These are phyloP conservation scores for Leptographium radiaticola DNA, from an alignment of 2,329 filamentous ascomycete species.

Conservation along the genomic window DNA sequence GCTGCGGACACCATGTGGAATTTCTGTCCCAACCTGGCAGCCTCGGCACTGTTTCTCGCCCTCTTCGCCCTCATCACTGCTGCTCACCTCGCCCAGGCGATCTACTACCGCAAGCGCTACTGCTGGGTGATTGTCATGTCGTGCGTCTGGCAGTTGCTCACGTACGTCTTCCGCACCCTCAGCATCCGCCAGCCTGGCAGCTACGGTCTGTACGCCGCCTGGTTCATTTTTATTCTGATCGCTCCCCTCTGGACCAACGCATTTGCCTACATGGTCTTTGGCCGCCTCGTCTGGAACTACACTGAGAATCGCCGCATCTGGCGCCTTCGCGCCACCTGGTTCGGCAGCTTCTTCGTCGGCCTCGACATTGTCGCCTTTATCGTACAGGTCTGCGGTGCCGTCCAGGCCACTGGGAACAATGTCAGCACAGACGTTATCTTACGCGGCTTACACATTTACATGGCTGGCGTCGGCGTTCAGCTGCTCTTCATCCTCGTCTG, in stretches of 20 bases:
- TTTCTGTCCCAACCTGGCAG: conserved; percentile 6
- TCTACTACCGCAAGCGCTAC: conserved; percentile 4
- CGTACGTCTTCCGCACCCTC: conserved; percentile 11
- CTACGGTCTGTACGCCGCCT: conserved; percentile 17
- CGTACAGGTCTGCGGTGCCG: conserved; percentile 27
- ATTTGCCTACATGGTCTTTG: conserved; percentile 30
- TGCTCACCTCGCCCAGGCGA: conserved; percentile 3
- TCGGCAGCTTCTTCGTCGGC: conserved; percentile 32
- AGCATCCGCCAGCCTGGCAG: conserved; percentile 24
- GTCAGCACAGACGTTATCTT: background rate
- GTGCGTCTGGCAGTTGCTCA: conserved; percentile 20
- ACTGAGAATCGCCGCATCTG: conserved; percentile 20
- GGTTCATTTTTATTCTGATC: conserved; percentile 26
- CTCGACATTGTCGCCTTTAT: conserved; percentile 34
- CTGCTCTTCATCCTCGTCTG: conserved; percentile 23
- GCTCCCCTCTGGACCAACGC: conserved; percentile 32
- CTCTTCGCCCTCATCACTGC: conserved; percentile 1
- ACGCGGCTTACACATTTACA: conserved; percentile 4
- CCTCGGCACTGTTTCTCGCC: conserved; percentile 3
- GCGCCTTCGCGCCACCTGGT: conserved; percentile 18
- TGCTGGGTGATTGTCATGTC: conserved; percentile 27
- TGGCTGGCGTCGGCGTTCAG: conserved; percentile 7
- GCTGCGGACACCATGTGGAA: conserved; percentile 6
- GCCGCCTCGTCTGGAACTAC: conserved; percentile 25
- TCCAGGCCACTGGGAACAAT: conserved; percentile 12